Evolutionary conservation across 2,329 filamentous ascomycete species (phyloP).

Genomic region (Coniochaeta hoffmannii): DNA sequence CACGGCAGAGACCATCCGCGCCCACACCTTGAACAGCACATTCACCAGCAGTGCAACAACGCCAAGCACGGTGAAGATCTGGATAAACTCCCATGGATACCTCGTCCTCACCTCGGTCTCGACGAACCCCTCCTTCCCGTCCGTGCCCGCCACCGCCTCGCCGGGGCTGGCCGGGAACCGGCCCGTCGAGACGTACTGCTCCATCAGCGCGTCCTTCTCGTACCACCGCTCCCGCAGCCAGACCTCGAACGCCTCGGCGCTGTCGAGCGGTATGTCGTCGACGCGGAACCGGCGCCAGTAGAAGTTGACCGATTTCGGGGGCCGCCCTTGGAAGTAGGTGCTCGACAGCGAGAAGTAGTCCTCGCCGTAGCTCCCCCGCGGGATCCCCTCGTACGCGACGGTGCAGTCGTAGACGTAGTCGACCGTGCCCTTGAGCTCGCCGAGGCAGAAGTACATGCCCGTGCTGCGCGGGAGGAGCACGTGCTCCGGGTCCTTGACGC

Average conservation of each 20-base stretch:
- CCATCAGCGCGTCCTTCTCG: slow-evolving; percentile 85
- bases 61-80: slow-evolving; percentile 45
- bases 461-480: slow-evolving; percentile 73
- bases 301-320: slow-evolving; percentile 93
- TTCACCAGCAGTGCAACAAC: slow-evolving; percentile 34
- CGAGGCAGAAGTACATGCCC: slow-evolving; percentile 71
- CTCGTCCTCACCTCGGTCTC: slow-evolving; percentile 52
- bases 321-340: slow-evolving; percentile 80
- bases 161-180: slow-evolving; percentile 67
- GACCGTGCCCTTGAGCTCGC: slow-evolving; percentile 64
- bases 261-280: slow-evolving; percentile 71
- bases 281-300: slow-evolving; percentile 86
- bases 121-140: slow-evolving; percentile 32
- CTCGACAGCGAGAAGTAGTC: slow-evolving; percentile 80
- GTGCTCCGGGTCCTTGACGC: slow-evolving; percentile 65
- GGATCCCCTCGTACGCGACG: slow-evolving; percentile 88
- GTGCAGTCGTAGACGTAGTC: slow-evolving; percentile 92
- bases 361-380: slow-evolving; percentile 82
- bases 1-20: not conserved
- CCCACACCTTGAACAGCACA: slow-evolving; percentile 20
- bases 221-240: slow-evolving; percentile 87
- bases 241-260: slow-evolving; percentile 65
- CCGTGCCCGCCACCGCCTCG: slow-evolving; percentile 24
- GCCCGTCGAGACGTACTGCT: slow-evolving; percentile 70
- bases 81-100: slow-evolving; percentile 46